Conservation (phyloP, 345 rosid species). For the Eucalyptus microcorys region DNA sequence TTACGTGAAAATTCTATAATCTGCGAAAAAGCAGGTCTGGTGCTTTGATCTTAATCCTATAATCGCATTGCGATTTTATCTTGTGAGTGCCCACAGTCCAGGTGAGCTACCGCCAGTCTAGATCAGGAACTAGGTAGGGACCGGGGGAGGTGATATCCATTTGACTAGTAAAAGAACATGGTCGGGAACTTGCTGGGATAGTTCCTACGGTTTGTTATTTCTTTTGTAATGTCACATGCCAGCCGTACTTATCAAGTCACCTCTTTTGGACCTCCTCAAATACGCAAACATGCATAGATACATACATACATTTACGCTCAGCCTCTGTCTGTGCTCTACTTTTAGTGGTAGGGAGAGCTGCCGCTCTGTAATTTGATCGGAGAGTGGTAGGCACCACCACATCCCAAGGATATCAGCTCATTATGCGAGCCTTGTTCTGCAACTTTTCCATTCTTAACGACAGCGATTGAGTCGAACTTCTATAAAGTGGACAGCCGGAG, state of each 20-base stretch:
- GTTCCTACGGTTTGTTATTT: neutral
- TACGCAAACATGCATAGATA: neutral
- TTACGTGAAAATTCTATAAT: neutral
- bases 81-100: neutral
- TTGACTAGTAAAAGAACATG: neutral
- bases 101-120: neutral
- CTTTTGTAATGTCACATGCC: neutral
- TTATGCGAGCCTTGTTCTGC: constrained; percentile 42
- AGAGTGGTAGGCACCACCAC: constrained; percentile 22
- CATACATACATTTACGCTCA: neutral
- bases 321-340: neutral
- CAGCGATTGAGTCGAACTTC: constrained; percentile 37
- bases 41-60: neutral
- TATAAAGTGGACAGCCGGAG: constrained; percentile 43
- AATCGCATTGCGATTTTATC: neutral
- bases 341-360: neutral
- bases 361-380: constrained; percentile 15
- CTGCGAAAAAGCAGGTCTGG: neutral
- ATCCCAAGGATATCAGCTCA: constrained; percentile 28
- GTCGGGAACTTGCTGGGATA: neutral
- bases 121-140: neutral
- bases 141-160: neutral
- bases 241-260: neutral
- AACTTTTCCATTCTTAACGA: constrained; percentile 34
- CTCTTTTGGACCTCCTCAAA: neutral